Percentiles rank a stretch among this genome's conserved stretches.
These are phyloP conservation scores for Venturia aucupariae DNA, from an alignment of 2,329 filamentous ascomycete species.

Conservation along the genomic window DNA sequence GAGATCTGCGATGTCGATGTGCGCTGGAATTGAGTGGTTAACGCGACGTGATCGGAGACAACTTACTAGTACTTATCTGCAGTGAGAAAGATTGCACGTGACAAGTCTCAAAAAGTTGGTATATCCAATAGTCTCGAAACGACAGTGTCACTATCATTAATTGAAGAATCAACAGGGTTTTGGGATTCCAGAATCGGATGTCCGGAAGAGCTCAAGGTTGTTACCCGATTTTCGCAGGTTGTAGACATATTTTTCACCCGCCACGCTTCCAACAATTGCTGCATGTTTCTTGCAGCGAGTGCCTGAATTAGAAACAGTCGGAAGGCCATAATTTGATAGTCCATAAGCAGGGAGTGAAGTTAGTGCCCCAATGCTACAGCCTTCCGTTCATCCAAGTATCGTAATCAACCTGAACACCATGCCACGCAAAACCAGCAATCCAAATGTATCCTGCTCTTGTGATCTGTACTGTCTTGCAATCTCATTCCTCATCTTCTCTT, in stretches of 20 bases:
- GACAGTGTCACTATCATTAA: not conserved
- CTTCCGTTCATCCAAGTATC: not conserved
- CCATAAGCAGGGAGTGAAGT: not conserved
- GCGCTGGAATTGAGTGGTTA: not conserved
- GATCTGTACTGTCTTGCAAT: not conserved
- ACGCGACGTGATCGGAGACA: not conserved
- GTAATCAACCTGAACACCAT: constrained; percentile 1
- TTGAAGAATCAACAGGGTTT: not conserved
- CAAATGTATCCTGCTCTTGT: not conserved
- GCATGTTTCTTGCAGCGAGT: too few relatives aligned
- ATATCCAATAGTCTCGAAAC: too few relatives aligned
- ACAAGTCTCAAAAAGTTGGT: not conserved
- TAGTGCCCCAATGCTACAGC: not conserved
- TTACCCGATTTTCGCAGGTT: not conserved
- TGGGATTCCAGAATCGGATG: not conserved
- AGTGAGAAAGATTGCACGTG: not conserved
- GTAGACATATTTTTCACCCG: not conserved
- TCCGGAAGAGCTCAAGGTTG: not conserved
- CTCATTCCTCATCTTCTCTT: constrained; percentile 46
- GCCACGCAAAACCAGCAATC: not conserved
- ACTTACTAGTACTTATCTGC: too few relatives aligned
- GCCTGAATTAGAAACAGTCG: too few relatives aligned
- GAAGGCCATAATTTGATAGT: not conserved
- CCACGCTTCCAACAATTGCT: not conserved
- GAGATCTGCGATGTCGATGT: not conserved